phyloP scores from a whole-genome alignment of 176 grass and related monocot species.

The Bolboschoenus planiculmis region DNA sequence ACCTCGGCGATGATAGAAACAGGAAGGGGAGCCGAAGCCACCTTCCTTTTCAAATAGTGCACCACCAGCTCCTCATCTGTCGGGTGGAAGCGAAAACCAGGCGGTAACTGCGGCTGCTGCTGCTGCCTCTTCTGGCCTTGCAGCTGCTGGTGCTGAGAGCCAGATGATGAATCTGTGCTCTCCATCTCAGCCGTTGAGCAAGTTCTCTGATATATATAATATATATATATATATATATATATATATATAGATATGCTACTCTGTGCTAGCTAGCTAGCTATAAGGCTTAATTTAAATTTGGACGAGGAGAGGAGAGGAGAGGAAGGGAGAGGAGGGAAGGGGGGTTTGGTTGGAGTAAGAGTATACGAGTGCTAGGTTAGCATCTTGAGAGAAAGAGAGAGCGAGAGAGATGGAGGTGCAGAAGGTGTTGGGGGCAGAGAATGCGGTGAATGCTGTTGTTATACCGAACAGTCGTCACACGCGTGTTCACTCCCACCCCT shows the following conservation, averaged over 20 bases:
- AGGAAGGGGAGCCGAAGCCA: slow-evolving; percentile 51
- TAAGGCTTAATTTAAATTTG: slow-evolving; percentile 9
- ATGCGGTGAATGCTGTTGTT: slow-evolving; percentile 48
- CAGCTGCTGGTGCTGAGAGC: slow-evolving; percentile 33
- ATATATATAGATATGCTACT: no score
- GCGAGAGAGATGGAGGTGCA: slow-evolving; percentile 33
- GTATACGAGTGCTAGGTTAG: background rate
- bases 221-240: no score
- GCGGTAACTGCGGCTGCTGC: slow-evolving; percentile 23
- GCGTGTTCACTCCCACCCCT: background rate
- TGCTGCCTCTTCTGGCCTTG: slow-evolving; percentile 12
- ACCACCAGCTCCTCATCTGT: slow-evolving; percentile 67
- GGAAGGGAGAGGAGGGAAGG: background rate
- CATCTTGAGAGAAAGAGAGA: background rate
- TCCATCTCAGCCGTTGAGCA: slow-evolving; percentile 37
- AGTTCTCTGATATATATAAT: background rate
- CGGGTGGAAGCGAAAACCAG: slow-evolving; percentile 47
- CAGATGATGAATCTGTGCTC: slow-evolving; percentile 55
- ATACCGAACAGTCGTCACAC: slow-evolving; percentile 34
- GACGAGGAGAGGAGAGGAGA: background rate
- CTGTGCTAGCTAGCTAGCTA: no score
- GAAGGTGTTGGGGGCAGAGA: slow-evolving; percentile 54
- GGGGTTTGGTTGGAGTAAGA: background rate
- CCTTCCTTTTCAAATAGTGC: slow-evolving; percentile 94
- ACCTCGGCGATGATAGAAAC: slow-evolving; percentile 89